Evolutionary conservation across 495 filamentous ascomycete genomes (phyloP).

Genomic region (Neurospora discreta): DNA sequence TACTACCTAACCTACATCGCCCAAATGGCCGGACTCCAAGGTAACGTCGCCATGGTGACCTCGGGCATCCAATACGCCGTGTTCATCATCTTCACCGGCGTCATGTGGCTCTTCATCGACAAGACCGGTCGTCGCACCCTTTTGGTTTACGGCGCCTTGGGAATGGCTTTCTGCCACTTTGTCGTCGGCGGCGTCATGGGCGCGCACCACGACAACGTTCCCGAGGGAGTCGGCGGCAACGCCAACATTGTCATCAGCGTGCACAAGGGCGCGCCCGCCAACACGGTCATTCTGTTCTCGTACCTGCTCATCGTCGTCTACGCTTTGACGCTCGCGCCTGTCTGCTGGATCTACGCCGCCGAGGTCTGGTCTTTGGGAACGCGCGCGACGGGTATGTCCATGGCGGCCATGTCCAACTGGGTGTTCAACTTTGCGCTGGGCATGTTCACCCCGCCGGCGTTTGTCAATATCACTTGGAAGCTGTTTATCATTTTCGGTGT

Average conservation of each 20-base stretch:
- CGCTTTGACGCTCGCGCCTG: conserved; percentile 57
- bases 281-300: conserved; percentile 60
- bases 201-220: conserved; percentile 31
- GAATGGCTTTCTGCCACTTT: conserved; percentile 61
- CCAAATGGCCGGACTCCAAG: conserved; percentile 51
- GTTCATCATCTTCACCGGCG: conserved; percentile 58
- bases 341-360: conserved; percentile 65
- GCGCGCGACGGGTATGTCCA: conserved; percentile 58
- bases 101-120: conserved; percentile 62
- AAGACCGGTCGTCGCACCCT: conserved; percentile 60
- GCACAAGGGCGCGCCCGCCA: conserved; percentile 41
- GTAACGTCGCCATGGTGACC: conserved; percentile 55
- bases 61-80: conserved; percentile 66
- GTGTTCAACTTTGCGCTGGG: conserved; percentile 67
- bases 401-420: conserved; percentile 62
- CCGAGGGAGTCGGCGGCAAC: conserved; percentile 52
- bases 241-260: conserved; percentile 55
- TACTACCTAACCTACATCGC: conserved; percentile 68
- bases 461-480: conserved; percentile 63
- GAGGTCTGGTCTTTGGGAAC: conserved; percentile 69
- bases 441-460: conserved; percentile 58
- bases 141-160: conserved; percentile 56
- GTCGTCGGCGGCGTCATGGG: conserved; percentile 49
- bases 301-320: conserved; percentile 65
- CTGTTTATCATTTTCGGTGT: conserved; percentile 66